These are phyloP conservation scores for Curvularia sp. DNA, from an alignment of 2,329 filamentous ascomycete genomes.

Conservation along the genomic window DNA sequence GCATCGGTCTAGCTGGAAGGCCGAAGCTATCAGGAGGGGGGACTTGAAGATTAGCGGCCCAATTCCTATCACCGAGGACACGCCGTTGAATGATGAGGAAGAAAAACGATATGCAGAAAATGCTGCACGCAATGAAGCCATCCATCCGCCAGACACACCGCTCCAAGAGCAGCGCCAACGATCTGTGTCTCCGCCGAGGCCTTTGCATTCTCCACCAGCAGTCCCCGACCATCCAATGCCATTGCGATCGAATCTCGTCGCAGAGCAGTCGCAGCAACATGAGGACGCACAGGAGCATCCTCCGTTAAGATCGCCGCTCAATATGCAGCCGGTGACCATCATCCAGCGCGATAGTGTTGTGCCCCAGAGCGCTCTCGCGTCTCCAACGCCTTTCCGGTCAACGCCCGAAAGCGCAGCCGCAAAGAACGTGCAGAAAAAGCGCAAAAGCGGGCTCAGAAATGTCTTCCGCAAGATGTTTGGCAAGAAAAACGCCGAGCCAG, in stretches of 20 bases:
- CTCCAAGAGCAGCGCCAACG: slow-evolving; percentile 20
- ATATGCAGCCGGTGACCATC: slow-evolving; percentile 34
- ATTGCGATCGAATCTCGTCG: slow-evolving; percentile 23
- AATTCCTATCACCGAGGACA: slow-evolving; percentile 48
- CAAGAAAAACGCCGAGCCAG: slow-evolving; percentile 39
- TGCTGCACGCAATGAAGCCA: slow-evolving; percentile 22
- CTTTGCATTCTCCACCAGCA: slow-evolving; percentile 21
- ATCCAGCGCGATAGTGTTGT: slow-evolving; percentile 36
- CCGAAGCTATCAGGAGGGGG: slow-evolving; percentile 49
- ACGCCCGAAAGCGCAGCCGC: slow-evolving; percentile 36
- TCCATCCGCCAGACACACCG: slow-evolving; percentile 24
- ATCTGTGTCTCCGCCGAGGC: slow-evolving; percentile 24
- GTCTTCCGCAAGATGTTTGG: slow-evolving; percentile 52
- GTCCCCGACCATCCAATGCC: slow-evolving; percentile 19
- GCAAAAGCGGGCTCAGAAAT: slow-evolving; percentile 46
- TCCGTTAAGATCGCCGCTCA: slow-evolving; percentile 28
- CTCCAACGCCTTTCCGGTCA: slow-evolving; percentile 40
- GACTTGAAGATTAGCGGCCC: slow-evolving; percentile 50
- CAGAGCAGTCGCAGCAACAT: slow-evolving; percentile 13
- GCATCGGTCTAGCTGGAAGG: slow-evolving; percentile 50
- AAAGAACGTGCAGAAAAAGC: slow-evolving; percentile 40
- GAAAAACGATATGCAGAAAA: slow-evolving; percentile 42
- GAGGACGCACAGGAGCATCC: slow-evolving; percentile 15
- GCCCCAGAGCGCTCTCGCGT: slow-evolving; percentile 31
- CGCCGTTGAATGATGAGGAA: slow-evolving; percentile 45